Conservation (phyloP, 441 rosid species). For the Populus trichocarpa region DNA sequence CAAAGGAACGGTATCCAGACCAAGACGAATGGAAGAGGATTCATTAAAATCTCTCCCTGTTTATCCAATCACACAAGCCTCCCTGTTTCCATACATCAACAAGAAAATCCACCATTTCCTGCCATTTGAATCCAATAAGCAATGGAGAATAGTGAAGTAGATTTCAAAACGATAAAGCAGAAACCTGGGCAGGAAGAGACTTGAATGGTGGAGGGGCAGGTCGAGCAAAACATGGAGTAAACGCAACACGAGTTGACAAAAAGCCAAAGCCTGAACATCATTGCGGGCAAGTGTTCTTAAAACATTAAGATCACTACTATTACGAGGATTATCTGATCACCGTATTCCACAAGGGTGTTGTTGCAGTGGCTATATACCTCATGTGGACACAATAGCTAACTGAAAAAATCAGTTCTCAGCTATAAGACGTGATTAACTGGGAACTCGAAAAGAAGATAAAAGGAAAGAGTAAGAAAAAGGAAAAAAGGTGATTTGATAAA, state of each 20-base stretch:
- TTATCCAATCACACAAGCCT: slow-evolving; percentile 52
- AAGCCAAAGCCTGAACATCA: not conserved
- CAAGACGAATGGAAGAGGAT: not conserved
- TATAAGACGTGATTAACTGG: not conserved
- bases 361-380: not conserved
- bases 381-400: not conserved
- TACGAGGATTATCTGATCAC: not conserved
- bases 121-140: slow-evolving; percentile 19
- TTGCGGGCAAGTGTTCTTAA: not conserved
- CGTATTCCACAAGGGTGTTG: not conserved
- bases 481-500: not conserved
- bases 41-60: not conserved
- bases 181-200: slow-evolving; percentile 10
- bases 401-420: not conserved
- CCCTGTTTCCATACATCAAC: slow-evolving; percentile 81
- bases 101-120: slow-evolving; percentile 75
- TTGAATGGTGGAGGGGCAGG: slow-evolving; percentile 41
- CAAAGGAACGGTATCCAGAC: not conserved
- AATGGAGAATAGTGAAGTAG: not conserved
- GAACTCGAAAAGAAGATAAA: not conserved
- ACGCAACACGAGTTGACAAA: not conserved
- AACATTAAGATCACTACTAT: not conserved
- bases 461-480: not conserved
- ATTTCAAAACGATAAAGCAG: not conserved
- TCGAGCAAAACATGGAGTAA: slow-evolving; percentile 12